Evolutionary conservation across 2,329 filamentous ascomycete genomes (phyloP), one percentile per base, ranked within the genome.

Genomic region (Xylariaceae sp.): DNA sequence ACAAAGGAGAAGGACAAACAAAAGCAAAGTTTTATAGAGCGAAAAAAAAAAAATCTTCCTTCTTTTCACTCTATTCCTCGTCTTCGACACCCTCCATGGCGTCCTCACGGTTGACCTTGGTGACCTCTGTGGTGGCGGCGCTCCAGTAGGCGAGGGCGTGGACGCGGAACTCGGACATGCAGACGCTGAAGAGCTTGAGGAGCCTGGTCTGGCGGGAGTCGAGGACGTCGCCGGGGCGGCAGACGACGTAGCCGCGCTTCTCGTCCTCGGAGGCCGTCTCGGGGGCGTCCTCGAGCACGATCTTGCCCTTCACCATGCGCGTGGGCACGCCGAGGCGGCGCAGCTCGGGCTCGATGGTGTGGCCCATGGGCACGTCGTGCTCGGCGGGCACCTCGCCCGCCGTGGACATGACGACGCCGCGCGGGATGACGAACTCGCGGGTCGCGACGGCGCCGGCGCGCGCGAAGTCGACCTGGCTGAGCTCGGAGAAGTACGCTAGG

Each of bases 171-270:
- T 97, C 88, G 42, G 88, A 86, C 66, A 92, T 78, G 47, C 85
- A 87, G 41, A 96, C 78, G 37, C 88, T 84, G 66, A 98, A 97
- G 56, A 95, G 73, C 77, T 97, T 97, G 64, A 98, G 65, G 59
- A 98, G 68, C 49, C 88, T 83, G 41, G 92, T 96, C 74, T 98
- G 92, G 54, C 90, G 77, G 51, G 85, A 89, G 65, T 96, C 89
- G 51, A 98, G 67, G 31, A 80, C 74, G 59, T 96, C 79, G 9
- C 90, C 92, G 63, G 88, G 82, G 56, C 80, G 81, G 68, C 90
- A 97, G 34, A 98, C 80, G 8, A 74, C 74, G 60, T 89, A 94
- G n/a, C 68, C 69, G 38, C 70, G 67, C 31, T 61, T 68, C 40
- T 65, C 59, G 34, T 59, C 59, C 7, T 51, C 57, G 16, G 70